Evolutionary conservation across 2,329 filamentous ascomycete species (phyloP).

Genomic region (Epicoccum nigrum): DNA sequence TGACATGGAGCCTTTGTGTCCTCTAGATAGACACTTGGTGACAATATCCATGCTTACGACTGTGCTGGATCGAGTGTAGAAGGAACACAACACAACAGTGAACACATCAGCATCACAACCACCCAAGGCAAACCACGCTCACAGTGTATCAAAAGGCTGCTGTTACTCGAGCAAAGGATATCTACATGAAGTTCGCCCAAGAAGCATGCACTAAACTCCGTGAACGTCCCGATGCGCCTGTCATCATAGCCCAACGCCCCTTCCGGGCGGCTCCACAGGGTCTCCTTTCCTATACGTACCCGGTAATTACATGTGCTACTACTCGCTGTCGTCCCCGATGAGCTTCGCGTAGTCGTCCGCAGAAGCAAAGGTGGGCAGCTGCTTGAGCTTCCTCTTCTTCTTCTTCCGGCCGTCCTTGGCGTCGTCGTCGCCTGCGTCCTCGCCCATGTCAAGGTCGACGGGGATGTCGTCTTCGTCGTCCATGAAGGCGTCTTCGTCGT

Average conservation of each 20-base stretch:
- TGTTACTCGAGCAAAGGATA: slow-evolving; percentile 42
- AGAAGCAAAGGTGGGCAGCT: slow-evolving; percentile 89
- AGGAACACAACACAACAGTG: too few species aligned
- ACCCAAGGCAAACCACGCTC: background rate
- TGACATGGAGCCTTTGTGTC: background rate
- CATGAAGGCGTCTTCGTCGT: slow-evolving; percentile 62
- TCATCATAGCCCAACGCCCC: slow-evolving; percentile 20
- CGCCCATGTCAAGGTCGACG: slow-evolving; percentile 53
- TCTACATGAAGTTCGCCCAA: slow-evolving; percentile 32
- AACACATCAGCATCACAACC: too few species aligned
- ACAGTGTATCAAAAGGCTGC: slow-evolving; percentile 10
- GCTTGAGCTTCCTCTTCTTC: slow-evolving; percentile 84
- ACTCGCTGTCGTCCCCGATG: slow-evolving; percentile 62
- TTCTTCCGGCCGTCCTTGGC: slow-evolving; percentile 56
- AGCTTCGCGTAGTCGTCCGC: slow-evolving; percentile 91
- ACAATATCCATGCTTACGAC: too few species aligned
- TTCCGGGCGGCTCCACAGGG: slow-evolving; percentile 19
- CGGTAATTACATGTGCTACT: slow-evolving; percentile 18
- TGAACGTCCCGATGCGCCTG: slow-evolving; percentile 16
- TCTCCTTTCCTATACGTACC: slow-evolving; percentile 10
- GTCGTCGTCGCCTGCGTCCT: slow-evolving; percentile 50
- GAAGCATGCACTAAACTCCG: slow-evolving; percentile 18
- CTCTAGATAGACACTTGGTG: too few species aligned
- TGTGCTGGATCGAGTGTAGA: too few species aligned
- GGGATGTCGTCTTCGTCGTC: slow-evolving; percentile 63